Percentiles rank a stretch among this genome's conserved stretches.
Conservation (phyloP, 108 stramenopile species). For the Stephanodiscus minutulus region DNA sequence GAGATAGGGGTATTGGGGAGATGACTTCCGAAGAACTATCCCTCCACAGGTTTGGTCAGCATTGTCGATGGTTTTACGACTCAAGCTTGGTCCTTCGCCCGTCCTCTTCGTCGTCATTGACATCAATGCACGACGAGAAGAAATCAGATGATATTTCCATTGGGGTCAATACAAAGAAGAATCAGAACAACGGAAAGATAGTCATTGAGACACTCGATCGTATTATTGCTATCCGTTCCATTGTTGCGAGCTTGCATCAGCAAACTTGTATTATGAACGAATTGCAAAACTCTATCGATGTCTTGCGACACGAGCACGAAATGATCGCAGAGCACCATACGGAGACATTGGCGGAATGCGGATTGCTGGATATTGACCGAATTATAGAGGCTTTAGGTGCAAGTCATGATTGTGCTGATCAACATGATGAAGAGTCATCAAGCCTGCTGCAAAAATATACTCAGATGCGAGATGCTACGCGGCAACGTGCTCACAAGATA, state of each 20-base stretch:
- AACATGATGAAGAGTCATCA: neutral
- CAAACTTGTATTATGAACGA: neutral
- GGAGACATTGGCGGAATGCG: conserved; percentile 39
- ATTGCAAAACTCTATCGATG: conserved; percentile 16
- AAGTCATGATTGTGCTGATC: neutral
- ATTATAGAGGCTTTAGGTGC: conserved; percentile 9
- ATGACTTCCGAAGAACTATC: conserved; percentile 12
- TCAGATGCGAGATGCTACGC: conserved; percentile 43
- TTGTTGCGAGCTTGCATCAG: neutral
- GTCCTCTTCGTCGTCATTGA: conserved; percentile 20
- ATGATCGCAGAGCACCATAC: conserved; percentile 12
- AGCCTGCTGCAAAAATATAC: conserved; percentile 20
- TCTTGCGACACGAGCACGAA: conserved; percentile 29
- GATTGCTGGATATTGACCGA: conserved; percentile 33
- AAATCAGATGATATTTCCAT: conserved; percentile 2
- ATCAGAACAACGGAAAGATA: conserved; percentile 21
- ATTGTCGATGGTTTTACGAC: conserved; percentile 38
- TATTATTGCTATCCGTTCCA: conserved; percentile 27
- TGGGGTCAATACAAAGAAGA: neutral
- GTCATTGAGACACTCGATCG: conserved; percentile 42
- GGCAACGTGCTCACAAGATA: conserved; percentile 30
- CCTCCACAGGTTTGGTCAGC: conserved; percentile 18
- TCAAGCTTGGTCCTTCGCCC: conserved; percentile 28
- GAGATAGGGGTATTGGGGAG: neutral
- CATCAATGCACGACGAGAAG: conserved; percentile 25